phyloP scores from a whole-genome alignment of 2,329 filamentous ascomycete species.

The Exophiala sideris region DNA sequence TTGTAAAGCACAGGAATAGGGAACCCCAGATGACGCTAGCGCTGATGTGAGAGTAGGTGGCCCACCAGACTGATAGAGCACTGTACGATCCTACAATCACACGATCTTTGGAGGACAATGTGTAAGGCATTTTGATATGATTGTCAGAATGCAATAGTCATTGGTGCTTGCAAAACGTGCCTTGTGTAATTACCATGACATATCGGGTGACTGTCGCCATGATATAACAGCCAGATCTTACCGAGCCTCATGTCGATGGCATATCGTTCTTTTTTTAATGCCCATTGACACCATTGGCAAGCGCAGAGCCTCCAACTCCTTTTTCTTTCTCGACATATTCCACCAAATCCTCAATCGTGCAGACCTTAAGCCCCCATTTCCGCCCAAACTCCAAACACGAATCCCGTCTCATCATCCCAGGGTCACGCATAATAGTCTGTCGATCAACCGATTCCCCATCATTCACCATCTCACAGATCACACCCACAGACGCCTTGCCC shows the following conservation, averaged over 20 bases:
- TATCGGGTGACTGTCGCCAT: too few relatives aligned
- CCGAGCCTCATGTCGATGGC: background rate
- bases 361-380: constrained; percentile 85
- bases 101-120: too few relatives aligned
- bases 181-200: too few relatives aligned
- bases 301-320: constrained; percentile 37
- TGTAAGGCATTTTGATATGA: too few relatives aligned
- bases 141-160: too few relatives aligned
- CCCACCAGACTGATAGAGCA: too few relatives aligned
- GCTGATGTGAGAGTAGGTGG: constrained; percentile 4
- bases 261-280: background rate
- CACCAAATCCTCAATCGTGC: constrained; percentile 90
- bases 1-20: background rate
- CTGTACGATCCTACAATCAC: too few relatives aligned
- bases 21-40: background rate
- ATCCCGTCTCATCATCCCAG: constrained; percentile 89
- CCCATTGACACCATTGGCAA: constrained; percentile 9
- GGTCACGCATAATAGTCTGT: constrained; percentile 56
- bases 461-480: constrained; percentile 88
- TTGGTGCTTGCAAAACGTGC: background rate
- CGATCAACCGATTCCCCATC: constrained; percentile 67
- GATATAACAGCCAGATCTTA: too few relatives aligned
- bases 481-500: constrained; percentile 70
- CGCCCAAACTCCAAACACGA: constrained; percentile 83
- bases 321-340: constrained; percentile 73